These are phyloP conservation scores for Salvia sclarea DNA, from an alignment of 305 asterid genomes.

Conservation along the genomic window DNA sequence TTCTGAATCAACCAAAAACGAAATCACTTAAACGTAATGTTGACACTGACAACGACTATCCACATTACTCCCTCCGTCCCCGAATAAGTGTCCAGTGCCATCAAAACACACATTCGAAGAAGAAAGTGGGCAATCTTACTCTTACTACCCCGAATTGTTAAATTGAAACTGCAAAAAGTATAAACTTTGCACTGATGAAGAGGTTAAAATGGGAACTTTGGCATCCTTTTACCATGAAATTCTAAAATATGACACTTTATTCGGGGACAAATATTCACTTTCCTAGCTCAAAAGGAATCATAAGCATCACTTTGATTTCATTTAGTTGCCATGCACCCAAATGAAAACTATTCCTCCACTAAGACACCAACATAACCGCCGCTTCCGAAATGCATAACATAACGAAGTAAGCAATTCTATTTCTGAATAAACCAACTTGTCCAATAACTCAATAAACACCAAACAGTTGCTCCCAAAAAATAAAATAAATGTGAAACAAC, in stretches of 20 bases:
- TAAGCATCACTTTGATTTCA: background rate
- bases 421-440: background rate
- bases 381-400: background rate
- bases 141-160: background rate
- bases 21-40: conserved; percentile 13
- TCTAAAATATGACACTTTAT: background rate
- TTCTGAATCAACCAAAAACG: conserved; percentile 24
- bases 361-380: background rate
- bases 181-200: background rate
- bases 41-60: background rate
- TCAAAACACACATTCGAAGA: background rate
- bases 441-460: background rate
- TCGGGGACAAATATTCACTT: no score
- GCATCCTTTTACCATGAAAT: background rate
- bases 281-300: conserved; percentile 3
- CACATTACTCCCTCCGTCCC: background rate
- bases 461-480: background rate
- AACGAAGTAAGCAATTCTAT: background rate
- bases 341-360: background rate
- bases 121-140: background rate
- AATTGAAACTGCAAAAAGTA: no score
- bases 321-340: background rate
- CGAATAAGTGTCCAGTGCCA: background rate
- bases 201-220: background rate
- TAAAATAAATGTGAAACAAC: background rate